Percentiles rank a stretch among this genome's conserved stretches.
Conservation (phyloP, 371 early-diverging fungal genomes). For the Mucor velutinosus region DNA sequence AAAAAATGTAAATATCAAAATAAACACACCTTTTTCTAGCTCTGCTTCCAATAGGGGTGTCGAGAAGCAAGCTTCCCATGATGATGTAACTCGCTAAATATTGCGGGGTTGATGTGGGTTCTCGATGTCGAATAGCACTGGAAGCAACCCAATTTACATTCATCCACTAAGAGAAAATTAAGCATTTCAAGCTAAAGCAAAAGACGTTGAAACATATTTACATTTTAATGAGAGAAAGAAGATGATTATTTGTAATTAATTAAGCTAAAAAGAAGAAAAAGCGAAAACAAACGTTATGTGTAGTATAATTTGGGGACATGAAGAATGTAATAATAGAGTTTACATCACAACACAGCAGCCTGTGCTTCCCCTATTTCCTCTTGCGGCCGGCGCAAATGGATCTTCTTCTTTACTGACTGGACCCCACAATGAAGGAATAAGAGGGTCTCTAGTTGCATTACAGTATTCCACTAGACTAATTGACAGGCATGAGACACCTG, state of each 20-base stretch:
- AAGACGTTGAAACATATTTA: neutral
- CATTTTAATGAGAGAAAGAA: neutral
- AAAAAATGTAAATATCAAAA: slow-evolving; percentile 5
- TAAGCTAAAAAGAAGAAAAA: neutral
- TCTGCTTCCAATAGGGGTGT: slow-evolving; percentile 1
- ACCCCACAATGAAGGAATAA: slow-evolving; percentile 85
- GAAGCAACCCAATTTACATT: neutral
- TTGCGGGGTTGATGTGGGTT: neutral
- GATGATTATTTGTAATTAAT: neutral
- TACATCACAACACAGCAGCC: slow-evolving; percentile 41
- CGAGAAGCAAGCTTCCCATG: neutral
- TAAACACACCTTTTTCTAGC: neutral
- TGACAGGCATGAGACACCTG: slow-evolving; percentile 5
- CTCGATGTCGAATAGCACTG: neutral
- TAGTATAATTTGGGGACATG: slow-evolving; percentile 5
- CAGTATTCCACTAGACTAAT: slow-evolving; percentile 59
- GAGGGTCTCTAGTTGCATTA: slow-evolving; percentile 60
- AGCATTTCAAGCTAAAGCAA: neutral
- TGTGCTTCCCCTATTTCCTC: slow-evolving; percentile 12
- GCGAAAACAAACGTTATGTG: neutral
- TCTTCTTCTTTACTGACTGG: slow-evolving; percentile 72
- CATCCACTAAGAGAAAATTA: neutral
- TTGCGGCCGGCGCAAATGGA: slow-evolving; percentile 69
- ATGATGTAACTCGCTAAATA: neutral
- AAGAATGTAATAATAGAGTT: slow-evolving; percentile 5